Conservation (phyloP, 2,329 filamentous ascomycete species). For the Colletotrichum sp. region DNA sequence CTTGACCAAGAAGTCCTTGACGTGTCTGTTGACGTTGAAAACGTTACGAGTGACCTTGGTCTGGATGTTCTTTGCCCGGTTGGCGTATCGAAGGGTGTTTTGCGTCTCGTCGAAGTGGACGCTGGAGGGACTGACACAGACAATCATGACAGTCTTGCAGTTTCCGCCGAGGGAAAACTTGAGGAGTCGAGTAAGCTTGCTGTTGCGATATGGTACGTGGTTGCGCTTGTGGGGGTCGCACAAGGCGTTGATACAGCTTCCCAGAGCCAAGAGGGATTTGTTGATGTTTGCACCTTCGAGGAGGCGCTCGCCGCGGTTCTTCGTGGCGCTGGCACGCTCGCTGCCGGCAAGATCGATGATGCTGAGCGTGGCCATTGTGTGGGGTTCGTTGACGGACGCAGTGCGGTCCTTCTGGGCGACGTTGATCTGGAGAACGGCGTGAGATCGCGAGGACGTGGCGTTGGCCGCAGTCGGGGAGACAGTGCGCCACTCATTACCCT, state of each 20-base stretch:
- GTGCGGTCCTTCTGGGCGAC: conserved; percentile 93
- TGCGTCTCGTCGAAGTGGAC: conserved; percentile 98
- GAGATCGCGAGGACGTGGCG: conserved; percentile 94
- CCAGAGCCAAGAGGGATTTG: conserved; percentile 92
- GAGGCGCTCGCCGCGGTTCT: conserved; percentile 90
- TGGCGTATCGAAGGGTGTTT: conserved; percentile 96
- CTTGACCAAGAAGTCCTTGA: conserved; percentile 99
- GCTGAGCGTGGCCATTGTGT: conserved; percentile 97
- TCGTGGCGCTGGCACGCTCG: conserved; percentile 93
- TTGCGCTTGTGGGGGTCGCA: conserved; percentile 92
- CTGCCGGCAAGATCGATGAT: conserved; percentile 98
- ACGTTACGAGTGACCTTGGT: conserved; percentile 99
- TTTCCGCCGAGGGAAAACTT: conserved; percentile 98
- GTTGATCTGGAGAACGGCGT: conserved; percentile 97
- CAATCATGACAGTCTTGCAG: conserved; percentile 99
- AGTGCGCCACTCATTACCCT: conserved; percentile 91
- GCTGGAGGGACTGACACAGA: conserved; percentile 95
- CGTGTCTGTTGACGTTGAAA: conserved; percentile 98
- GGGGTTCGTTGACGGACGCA: conserved; percentile 88
- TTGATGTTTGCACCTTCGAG: conserved; percentile 99
- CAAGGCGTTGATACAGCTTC: conserved; percentile 97
- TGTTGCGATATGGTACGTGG: conserved; percentile 97
- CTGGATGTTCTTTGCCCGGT: conserved; percentile 98
- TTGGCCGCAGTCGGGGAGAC: conserved; percentile 98
- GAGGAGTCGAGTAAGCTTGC: conserved; percentile 90